A percentile compares a stretch with the other conserved stretches of the same genome.
These are phyloP conservation scores for Coccinonectria pachysandricola DNA, from an alignment of 2,329 filamentous ascomycete genomes.

Conservation along the genomic window DNA sequence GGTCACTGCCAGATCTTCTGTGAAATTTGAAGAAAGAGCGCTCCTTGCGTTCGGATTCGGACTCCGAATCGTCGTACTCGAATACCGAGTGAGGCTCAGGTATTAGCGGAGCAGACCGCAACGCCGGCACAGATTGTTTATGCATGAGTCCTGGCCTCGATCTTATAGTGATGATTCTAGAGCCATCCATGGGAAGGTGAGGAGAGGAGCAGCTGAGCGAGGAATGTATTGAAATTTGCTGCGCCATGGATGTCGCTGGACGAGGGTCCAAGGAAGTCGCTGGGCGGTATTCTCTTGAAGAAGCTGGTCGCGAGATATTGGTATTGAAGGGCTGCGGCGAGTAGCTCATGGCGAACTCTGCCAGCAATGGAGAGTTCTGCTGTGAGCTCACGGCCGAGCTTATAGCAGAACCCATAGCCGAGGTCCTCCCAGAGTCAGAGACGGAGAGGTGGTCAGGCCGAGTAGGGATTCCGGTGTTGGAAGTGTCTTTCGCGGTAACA, in stretches of 20 bases:
- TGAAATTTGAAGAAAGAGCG: slow-evolving; percentile 36
- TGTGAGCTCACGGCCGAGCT: too few relatives aligned
- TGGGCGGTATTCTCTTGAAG: slow-evolving; percentile 7
- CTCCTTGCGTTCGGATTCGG: slow-evolving; percentile 21
- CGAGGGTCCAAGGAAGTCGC: background rate
- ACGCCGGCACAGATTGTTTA: slow-evolving; percentile 20
- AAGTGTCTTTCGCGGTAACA: too few relatives aligned
- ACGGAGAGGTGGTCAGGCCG: too few relatives aligned
- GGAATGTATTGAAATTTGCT: slow-evolving; percentile 10
- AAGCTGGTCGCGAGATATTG: slow-evolving; percentile 8
- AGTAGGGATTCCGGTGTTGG: too few relatives aligned
- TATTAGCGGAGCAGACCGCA: slow-evolving; percentile 14
- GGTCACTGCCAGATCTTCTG: slow-evolving; percentile 25
- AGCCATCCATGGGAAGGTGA: slow-evolving; percentile 12
- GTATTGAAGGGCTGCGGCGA: slow-evolving; percentile 8
- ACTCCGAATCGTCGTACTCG: slow-evolving; percentile 36
- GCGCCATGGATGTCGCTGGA: slow-evolving; percentile 3
- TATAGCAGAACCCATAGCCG: too few relatives aligned
- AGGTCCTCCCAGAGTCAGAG: too few relatives aligned
- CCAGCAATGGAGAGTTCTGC: slow-evolving; percentile 7
- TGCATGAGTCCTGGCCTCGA: too few relatives aligned
- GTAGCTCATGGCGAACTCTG: slow-evolving; percentile 8
- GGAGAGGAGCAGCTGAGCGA: slow-evolving; percentile 15
- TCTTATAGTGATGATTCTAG: too few relatives aligned
- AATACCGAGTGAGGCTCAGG: slow-evolving; percentile 34